Conservation (phyloP, 2,329 filamentous ascomycete genomes). For the Akanthomyces lecanii region DNA sequence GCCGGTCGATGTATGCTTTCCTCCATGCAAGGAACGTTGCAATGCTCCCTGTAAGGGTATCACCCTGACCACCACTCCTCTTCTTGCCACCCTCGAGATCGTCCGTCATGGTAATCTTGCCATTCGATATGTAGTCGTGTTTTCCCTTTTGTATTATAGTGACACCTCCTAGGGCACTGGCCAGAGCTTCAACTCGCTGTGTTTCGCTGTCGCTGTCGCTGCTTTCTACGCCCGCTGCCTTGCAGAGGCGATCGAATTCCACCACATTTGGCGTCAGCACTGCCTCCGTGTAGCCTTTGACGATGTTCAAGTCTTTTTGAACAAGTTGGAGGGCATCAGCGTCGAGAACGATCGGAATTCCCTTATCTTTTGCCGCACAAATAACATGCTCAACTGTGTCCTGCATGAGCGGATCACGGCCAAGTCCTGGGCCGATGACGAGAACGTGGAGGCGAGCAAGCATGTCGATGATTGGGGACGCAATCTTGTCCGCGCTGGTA, state of each 20-base stretch:
- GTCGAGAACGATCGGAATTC: conserved; percentile 81
- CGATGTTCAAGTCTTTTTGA: conserved; percentile 67
- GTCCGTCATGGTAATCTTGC: conserved; percentile 66
- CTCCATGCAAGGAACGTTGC: conserved; percentile 88
- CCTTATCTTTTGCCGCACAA: conserved; percentile 65
- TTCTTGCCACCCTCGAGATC: conserved; percentile 81
- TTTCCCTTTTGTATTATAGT: conserved; percentile 87
- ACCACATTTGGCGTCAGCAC: conserved; percentile 94
- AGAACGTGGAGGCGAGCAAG: conserved; percentile 84
- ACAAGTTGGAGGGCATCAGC: conserved; percentile 83
- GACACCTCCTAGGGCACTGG: conserved; percentile 76
- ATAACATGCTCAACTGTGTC: conserved; percentile 78
- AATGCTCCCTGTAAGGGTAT: conserved; percentile 85
- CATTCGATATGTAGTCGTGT: conserved; percentile 79
- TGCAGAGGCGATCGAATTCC: conserved; percentile 80
- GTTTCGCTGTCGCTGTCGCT: conserved; percentile 33
- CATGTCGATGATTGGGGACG: conserved; percentile 69
- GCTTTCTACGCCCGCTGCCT: conserved; percentile 65
- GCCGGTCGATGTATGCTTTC: conserved; percentile 74
- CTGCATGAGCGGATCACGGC: conserved; percentile 85
- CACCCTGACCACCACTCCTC: conserved; percentile 89
- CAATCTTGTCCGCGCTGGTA: conserved; percentile 49
- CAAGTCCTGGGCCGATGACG: conserved; percentile 87
- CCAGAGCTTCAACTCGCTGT: conserved; percentile 58
- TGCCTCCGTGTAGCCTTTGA: conserved; percentile 76